Conservation (phyloP, 139 green algal species). For the Chlorella ohadii region DNA sequence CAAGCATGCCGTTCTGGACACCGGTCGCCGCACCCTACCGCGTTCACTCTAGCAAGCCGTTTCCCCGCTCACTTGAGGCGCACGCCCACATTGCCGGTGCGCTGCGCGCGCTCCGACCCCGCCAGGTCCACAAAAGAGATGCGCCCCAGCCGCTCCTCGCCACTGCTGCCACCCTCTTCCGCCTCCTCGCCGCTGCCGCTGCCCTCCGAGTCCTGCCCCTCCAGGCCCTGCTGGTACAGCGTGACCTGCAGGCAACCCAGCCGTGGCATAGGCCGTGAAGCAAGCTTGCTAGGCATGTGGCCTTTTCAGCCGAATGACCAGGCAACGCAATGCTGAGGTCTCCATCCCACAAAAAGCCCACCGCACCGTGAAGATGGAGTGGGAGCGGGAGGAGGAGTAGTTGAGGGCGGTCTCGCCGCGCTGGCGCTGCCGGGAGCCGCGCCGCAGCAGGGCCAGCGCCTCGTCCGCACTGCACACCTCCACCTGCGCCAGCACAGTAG, state of each 20-base stretch:
- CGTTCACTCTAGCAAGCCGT: neutral
- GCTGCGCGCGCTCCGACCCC: constrained; percentile 71
- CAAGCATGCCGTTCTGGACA: neutral
- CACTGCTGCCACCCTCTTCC: neutral
- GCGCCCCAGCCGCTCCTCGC: constrained; percentile 39
- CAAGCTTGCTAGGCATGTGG: no score
- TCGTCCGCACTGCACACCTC: constrained; percentile 44
- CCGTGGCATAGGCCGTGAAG: no score
- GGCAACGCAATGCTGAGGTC: no score
- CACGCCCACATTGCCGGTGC: constrained; percentile 74
- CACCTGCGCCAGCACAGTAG: constrained; percentile 29
- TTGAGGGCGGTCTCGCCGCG: constrained; percentile 75
- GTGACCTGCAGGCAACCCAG: constrained; percentile 14
- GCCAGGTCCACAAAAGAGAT: constrained; percentile 85
- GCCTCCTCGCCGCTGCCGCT: neutral
- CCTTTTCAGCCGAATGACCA: no score
- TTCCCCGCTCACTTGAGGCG: constrained; percentile 64
- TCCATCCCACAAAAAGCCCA: no score
- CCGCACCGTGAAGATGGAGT: constrained; percentile 80
- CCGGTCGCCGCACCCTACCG: neutral
- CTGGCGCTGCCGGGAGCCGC: constrained; percentile 54
- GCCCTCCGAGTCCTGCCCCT: neutral
- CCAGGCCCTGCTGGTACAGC: constrained; percentile 27
- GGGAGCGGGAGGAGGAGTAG: constrained; percentile 70
- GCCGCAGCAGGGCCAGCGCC: constrained; percentile 57